A percentile compares a stretch with the other conserved stretches of the same genome.
These are phyloP conservation scores for Cercospora beticola DNA, from an alignment of 2,329 filamentous ascomycete genomes.

Conservation along the genomic window DNA sequence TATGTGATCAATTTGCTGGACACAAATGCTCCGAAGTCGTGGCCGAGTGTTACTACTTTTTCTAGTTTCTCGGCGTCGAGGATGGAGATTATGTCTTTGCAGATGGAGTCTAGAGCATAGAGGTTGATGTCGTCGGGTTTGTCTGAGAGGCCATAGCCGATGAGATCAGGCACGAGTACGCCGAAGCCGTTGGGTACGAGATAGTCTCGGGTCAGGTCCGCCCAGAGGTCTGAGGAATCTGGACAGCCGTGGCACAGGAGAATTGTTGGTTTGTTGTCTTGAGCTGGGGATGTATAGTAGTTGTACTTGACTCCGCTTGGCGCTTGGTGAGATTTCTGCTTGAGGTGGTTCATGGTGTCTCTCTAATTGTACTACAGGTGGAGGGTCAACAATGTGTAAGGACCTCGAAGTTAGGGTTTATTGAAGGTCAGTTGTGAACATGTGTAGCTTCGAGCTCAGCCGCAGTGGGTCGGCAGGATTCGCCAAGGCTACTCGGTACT, in stretches of 20 bases:
- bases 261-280: conserved; percentile 38
- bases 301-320: conserved; percentile 38
- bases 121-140: conserved; percentile 40
- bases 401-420: background rate
- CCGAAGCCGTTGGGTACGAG: conserved; percentile 44
- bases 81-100: conserved; percentile 42
- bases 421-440: background rate
- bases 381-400: background rate
- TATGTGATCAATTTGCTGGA: conserved; percentile 46
- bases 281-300: conserved; percentile 39
- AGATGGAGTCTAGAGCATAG: conserved; percentile 40
- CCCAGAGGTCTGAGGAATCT: conserved; percentile 48
- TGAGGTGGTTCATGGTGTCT: background rate
- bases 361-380: background rate
- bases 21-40: conserved; percentile 51
- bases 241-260: conserved; percentile 51
- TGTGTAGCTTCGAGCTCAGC: background rate
- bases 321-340: conserved; percentile 6
- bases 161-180: conserved; percentile 39
- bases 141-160: conserved; percentile 40
- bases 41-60: conserved; percentile 46
- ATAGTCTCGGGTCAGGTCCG: conserved; percentile 38
- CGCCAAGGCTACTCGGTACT: background rate
- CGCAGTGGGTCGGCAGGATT: conserved; percentile 1
- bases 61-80: conserved; percentile 40